Evolutionary conservation across 169 alveolate genomes (phyloP).

Genomic region (Plasmodium malariae): DNA sequence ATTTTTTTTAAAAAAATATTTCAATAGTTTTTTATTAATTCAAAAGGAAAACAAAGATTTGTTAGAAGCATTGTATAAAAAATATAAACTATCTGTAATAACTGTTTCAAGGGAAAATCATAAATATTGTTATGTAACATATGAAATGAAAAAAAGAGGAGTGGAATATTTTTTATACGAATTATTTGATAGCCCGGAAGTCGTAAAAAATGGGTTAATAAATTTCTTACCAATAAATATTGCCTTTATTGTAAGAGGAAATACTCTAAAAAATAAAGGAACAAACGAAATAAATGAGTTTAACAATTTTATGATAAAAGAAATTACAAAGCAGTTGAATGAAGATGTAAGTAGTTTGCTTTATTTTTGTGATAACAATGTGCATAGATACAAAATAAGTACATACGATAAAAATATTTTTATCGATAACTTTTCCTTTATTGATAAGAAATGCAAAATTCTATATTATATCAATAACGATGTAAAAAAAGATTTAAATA

Average conservation of each 20-base stretch:
- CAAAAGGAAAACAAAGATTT: constrained; percentile 23
- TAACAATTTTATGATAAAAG: constrained; percentile 79
- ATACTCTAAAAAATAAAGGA: constrained; percentile 21
- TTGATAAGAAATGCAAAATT: constrained; percentile 40
- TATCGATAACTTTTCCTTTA: constrained; percentile 22
- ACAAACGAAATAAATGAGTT: constrained; percentile 57
- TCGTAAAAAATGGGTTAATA: constrained; percentile 57
- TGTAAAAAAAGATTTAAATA: constrained; percentile 24
- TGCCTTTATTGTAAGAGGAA: constrained; percentile 72
- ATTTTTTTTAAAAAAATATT: constrained; percentile 73
- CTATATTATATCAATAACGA: constrained; percentile 14
- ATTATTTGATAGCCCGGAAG: constrained; percentile 71
- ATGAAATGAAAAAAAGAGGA: constrained; percentile 78
- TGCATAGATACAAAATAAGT: constrained; percentile 38
- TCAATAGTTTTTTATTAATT: constrained; percentile 70
- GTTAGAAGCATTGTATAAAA: constrained; percentile 28
- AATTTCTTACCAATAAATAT: constrained; percentile 68
- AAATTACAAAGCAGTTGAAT: constrained; percentile 79
- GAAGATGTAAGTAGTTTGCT: constrained; percentile 64
- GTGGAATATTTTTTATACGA: constrained; percentile 81
- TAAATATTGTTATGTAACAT: constrained; percentile 79
- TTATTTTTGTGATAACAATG: constrained; percentile 52
- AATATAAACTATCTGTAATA: constrained; percentile 77
- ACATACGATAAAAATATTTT: constrained; percentile 25
- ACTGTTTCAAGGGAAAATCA: constrained; percentile 68